A percentile compares a stretch with the other conserved stretches of the same genome.
Evolutionary conservation across 2,329 filamentous ascomycete species (phyloP).

Genomic region (Nemania sp.): DNA sequence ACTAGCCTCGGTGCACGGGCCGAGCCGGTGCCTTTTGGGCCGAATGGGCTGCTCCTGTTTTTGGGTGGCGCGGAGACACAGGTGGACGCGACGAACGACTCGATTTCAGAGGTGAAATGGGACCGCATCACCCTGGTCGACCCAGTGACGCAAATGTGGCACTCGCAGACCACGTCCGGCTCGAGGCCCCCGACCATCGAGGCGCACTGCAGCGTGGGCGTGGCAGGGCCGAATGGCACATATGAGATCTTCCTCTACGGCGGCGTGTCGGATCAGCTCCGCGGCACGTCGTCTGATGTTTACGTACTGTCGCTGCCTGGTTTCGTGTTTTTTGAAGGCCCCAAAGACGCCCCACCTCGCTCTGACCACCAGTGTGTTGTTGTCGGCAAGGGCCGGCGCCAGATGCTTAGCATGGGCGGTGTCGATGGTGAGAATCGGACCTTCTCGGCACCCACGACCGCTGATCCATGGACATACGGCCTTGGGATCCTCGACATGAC

Average conservation of each 20-base stretch:
- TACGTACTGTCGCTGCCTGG: slow-evolving; percentile 45
- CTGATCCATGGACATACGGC: slow-evolving; percentile 43
- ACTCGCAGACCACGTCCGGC: slow-evolving; percentile 41
- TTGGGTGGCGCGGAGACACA: slow-evolving; percentile 38
- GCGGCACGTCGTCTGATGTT: slow-evolving; percentile 36
- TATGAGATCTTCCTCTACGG: slow-evolving; percentile 47
- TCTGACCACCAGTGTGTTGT: slow-evolving; percentile 42
- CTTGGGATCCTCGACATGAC: slow-evolving; percentile 48
- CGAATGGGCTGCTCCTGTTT: slow-evolving; percentile 40
- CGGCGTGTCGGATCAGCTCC: slow-evolving; percentile 33
- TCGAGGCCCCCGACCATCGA: slow-evolving; percentile 34
- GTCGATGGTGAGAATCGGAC: slow-evolving; percentile 33
- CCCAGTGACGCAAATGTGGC: slow-evolving; percentile 41
- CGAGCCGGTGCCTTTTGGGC: slow-evolving; percentile 41
- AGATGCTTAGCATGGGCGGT: slow-evolving; percentile 47
- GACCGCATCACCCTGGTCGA: slow-evolving; percentile 41
- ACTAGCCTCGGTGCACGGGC: slow-evolving; percentile 38
- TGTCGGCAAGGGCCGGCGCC: slow-evolving; percentile 42
- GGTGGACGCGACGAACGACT: slow-evolving; percentile 29
- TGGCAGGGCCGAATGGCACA: slow-evolving; percentile 38
- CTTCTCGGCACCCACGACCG: slow-evolving; percentile 29
- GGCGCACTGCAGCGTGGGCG: slow-evolving; percentile 42
- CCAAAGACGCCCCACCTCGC: slow-evolving; percentile 30
- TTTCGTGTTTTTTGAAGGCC: slow-evolving; percentile 42
- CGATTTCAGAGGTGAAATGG: slow-evolving; percentile 32